Conservation (phyloP, 805 yeast species). For the Kodamaea restingae region DNA sequence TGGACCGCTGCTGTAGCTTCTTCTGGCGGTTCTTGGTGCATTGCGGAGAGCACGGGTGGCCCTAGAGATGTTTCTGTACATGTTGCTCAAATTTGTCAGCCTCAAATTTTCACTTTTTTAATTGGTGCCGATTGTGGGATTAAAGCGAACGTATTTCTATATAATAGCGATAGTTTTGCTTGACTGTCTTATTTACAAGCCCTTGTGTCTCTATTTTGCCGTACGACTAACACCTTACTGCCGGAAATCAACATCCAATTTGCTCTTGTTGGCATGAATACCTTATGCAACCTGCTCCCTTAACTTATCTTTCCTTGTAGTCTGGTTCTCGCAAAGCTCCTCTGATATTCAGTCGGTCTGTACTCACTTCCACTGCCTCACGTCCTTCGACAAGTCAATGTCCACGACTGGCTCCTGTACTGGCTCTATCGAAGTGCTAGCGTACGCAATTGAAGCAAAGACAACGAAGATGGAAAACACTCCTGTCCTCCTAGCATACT, state of each 20-base stretch:
- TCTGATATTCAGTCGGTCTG: not conserved
- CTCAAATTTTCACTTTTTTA: slow-evolving; percentile 2
- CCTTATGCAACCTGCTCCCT: no score
- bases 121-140: not conserved
- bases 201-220: no score
- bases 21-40: slow-evolving; percentile 11
- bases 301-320: no score
- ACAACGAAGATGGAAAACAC: slow-evolving; percentile 24
- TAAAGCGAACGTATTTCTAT: no score
- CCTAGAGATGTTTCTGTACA: slow-evolving; percentile 20
- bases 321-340: no score
- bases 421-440: slow-evolving; percentile 17
- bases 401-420: slow-evolving; percentile 9
- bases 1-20: slow-evolving; percentile 11
- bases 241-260: no score
- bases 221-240: no score
- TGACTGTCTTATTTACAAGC: no score
- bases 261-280: no score
- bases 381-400: slow-evolving; percentile 21
- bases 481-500: slow-evolving; percentile 22
- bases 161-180: no score
- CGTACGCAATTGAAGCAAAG: slow-evolving; percentile 26
- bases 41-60: slow-evolving; percentile 12
- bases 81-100: slow-evolving; percentile 9
- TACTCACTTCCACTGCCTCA: slow-evolving; percentile 10